These are phyloP conservation scores for Dictyostelium discoideum DNA, from an alignment of 78 protist genomes.

Conservation along the genomic window DNA sequence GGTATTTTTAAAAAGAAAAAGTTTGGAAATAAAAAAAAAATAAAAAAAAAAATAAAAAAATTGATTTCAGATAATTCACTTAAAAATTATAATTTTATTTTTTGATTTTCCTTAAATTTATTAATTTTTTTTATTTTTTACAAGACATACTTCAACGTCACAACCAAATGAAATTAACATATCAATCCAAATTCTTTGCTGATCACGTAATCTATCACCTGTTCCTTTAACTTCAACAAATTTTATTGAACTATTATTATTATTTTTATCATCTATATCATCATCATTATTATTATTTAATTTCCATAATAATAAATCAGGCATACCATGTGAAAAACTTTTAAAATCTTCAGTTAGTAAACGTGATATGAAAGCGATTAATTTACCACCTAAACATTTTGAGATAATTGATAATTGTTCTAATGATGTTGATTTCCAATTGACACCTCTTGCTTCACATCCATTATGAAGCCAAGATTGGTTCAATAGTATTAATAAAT, in stretches of 20 bases:
- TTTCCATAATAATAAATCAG: constrained; percentile 38
- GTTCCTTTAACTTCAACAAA: constrained; percentile 57
- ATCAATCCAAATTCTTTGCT: constrained; percentile 70
- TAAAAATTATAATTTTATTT: too few species aligned
- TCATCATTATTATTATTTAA: neutral
- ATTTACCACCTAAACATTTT: constrained; percentile 29
- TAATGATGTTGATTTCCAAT: constrained; percentile 25
- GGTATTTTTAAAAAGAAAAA: neutral
- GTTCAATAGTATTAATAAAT: neutral
- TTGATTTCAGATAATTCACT: too few species aligned
- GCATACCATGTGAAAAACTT: constrained; percentile 62
- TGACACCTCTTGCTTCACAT: constrained; percentile 40
- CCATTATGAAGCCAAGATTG: constrained; percentile 6
- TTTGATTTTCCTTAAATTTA: neutral
- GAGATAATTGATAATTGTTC: constrained; percentile 12
- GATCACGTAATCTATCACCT: constrained; percentile 35
- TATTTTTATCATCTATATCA: neutral
- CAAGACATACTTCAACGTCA: constrained; percentile 44
- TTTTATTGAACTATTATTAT: constrained; percentile 3
- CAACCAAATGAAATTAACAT: constrained; percentile 47
- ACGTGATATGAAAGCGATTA: constrained; percentile 24
- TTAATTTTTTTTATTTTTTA: constrained; percentile 5
- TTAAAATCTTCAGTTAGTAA: constrained; percentile 25
- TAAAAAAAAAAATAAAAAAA: neutral
- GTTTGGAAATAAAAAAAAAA: too few species aligned